Conservation (phyloP, 1,139 yeast genomes). For the Yamadazyma buinensis region DNA sequence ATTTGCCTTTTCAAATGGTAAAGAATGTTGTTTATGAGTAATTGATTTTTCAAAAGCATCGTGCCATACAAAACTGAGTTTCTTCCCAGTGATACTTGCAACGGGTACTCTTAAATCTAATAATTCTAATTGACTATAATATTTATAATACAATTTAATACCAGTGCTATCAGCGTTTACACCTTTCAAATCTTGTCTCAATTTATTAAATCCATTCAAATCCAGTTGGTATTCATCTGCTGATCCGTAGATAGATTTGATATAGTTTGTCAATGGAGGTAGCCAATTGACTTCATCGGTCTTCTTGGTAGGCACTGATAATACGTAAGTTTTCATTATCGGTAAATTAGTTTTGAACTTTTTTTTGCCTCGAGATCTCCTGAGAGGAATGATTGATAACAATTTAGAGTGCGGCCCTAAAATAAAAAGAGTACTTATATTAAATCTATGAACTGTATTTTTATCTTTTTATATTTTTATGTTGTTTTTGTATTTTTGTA, state of each 20-base stretch:
- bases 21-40: conserved; percentile 44
- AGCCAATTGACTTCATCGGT: conserved; percentile 67
- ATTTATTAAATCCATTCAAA: conserved; percentile 49
- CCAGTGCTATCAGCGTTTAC: conserved; percentile 50
- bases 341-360: no score
- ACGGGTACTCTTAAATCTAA: conserved; percentile 75
- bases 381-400: no score
- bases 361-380: no score
- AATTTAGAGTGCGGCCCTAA: no score
- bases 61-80: conserved; percentile 71
- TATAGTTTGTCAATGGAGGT: conserved; percentile 56
- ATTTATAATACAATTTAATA: conserved; percentile 55
- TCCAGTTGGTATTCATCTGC: conserved; percentile 57
- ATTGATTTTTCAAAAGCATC: conserved; percentile 57
- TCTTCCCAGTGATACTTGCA: conserved; percentile 46
- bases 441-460: no score
- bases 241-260: conserved; percentile 62
- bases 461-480: no score
- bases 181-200: conserved; percentile 62
- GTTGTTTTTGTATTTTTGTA: no score
- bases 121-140: conserved; percentile 80
- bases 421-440: no score
- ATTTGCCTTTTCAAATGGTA: conserved; percentile 90
- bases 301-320: conserved; percentile 44
- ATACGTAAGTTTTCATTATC: conserved; percentile 34